phyloP scores from a whole-genome alignment of 441 rosid genomes.

The Sinapis alba region DNA sequence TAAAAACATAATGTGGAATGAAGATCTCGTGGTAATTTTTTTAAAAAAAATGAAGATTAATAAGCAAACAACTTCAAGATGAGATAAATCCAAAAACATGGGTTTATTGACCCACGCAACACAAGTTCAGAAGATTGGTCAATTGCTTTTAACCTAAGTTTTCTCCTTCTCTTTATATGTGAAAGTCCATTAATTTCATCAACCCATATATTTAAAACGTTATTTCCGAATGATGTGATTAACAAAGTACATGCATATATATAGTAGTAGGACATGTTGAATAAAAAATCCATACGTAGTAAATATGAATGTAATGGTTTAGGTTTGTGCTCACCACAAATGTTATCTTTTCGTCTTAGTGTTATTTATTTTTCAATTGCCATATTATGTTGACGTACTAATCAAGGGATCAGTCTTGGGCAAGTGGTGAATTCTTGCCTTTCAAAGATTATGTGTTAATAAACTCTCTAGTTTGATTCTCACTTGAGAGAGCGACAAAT shows the following conservation, averaged over 20 bases:
- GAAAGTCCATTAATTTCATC: conserved; percentile 32
- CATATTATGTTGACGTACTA: background rate
- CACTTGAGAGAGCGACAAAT: background rate
- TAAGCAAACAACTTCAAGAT: conserved; percentile 17
- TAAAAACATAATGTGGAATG: conserved; percentile 32
- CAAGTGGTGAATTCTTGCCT: background rate
- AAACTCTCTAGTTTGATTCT: background rate
- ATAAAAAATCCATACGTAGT: background rate
- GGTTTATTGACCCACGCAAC: conserved; percentile 36
- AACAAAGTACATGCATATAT: background rate
- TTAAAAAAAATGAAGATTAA: background rate
- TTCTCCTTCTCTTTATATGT: conserved; percentile 45
- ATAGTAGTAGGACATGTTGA: background rate
- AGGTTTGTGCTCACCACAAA: background rate
- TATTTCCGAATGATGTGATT: background rate
- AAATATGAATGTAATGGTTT: background rate
- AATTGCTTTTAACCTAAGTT: conserved; percentile 46
- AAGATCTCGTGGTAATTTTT: conserved; percentile 32
- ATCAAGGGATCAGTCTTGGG: background rate
- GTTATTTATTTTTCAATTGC: background rate
- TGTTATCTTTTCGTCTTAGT: background rate
- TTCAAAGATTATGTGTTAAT: background rate
- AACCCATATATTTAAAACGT: background rate
- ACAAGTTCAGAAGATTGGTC: conserved; percentile 38
- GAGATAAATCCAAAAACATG: conserved; percentile 34